Percentiles rank a stretch among this genome's conserved stretches.
Evolutionary conservation across 176 grass and related monocot species (phyloP).

Genomic region (Oryza brachyantha): DNA sequence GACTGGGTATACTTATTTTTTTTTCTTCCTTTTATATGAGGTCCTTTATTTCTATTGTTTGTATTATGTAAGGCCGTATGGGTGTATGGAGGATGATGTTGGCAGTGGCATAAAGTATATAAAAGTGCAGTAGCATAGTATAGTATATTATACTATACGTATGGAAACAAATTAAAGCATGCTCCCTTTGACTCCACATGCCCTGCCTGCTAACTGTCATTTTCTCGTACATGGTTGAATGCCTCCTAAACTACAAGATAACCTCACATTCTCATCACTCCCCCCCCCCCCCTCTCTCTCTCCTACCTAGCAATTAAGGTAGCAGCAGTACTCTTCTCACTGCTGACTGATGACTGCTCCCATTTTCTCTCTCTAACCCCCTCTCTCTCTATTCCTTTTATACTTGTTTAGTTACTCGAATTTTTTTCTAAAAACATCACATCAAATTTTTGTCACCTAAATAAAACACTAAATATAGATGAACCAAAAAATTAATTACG

Average conservation of each 20-base stretch:
- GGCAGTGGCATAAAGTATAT: background rate
- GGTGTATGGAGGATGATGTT: background rate
- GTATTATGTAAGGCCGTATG: background rate
- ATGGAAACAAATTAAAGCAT: conserved; percentile 47
- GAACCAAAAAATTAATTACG: no score
- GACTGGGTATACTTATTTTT: background rate
- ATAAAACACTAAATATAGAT: no score
- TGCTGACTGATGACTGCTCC: background rate
- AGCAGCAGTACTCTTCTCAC: background rate
- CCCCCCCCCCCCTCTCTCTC: background rate
- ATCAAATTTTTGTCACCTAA: no score
- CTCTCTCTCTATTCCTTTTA: conserved; percentile 43
- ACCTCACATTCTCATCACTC: conserved; percentile 29
- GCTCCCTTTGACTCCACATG: conserved; percentile 45
- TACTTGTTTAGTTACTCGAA: no score
- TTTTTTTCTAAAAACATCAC: no score
- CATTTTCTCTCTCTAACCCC: background rate
- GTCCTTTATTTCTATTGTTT: background rate
- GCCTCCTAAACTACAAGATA: conserved; percentile 34
- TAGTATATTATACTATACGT: background rate
- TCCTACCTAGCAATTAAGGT: background rate
- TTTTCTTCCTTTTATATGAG: background rate
- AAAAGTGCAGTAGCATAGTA: no score
- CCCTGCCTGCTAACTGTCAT: conserved; percentile 58
- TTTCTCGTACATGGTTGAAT: conserved; percentile 59